A percentile compares a stretch with the other conserved stretches of the same genome.
Evolutionary conservation across 768 basidiomycete species (phyloP).

Genomic region (Leccinellum albellum): DNA sequence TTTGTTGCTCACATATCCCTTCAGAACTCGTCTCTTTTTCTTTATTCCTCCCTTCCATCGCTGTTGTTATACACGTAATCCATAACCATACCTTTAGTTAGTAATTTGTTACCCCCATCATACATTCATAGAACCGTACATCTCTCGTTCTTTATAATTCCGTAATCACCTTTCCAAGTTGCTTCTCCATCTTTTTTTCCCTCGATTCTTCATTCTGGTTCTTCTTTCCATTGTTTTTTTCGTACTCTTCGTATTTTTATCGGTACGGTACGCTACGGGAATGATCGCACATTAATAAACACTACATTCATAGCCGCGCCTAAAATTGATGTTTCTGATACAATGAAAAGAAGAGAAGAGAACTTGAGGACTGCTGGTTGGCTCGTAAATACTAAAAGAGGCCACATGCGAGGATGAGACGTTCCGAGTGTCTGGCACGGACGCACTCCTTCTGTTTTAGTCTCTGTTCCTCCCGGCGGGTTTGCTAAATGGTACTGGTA

Average conservation of each 20-base stretch:
- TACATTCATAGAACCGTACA: neutral
- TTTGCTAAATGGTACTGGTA: too few relatives aligned
- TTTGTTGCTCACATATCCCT: conserved; percentile 3
- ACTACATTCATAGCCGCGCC: neutral
- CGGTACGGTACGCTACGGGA: neutral
- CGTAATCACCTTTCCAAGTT: neutral
- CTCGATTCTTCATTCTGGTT: neutral
- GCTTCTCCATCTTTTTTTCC: neutral
- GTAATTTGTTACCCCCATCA: neutral
- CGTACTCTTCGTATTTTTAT: neutral
- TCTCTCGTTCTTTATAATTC: neutral
- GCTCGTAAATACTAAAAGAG: neutral
- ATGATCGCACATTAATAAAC: neutral
- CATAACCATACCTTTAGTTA: neutral
- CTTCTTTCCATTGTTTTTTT: neutral
- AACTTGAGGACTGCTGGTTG: neutral
- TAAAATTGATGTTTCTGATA: neutral
- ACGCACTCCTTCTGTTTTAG: too few relatives aligned
- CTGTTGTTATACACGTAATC: neutral
- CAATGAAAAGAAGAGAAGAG: neutral
- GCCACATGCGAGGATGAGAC: neutral
- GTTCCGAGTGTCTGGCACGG: neutral
- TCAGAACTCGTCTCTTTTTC: neutral
- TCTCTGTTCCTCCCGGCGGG: too few relatives aligned
- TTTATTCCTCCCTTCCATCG: neutral